Evolutionary conservation across 768 basidiomycete genomes (phyloP), one percentile per base, ranked within the genome.

Genomic region (Russula vinacea): DNA sequence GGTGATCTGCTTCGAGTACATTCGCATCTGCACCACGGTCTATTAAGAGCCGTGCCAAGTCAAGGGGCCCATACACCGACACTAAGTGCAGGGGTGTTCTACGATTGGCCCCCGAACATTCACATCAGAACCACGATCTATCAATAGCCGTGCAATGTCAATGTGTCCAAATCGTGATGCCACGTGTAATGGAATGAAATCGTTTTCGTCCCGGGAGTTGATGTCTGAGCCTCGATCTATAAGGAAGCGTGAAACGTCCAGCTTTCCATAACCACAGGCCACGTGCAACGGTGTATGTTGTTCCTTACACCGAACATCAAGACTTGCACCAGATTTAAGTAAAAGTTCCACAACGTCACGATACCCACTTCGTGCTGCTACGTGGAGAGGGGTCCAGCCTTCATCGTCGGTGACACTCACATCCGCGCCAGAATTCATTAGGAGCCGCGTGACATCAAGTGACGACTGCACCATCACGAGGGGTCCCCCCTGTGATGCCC

Each of bases 381-480:
- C 17, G 35, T 65, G 56, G n/a, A 65, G 33, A 2, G 64, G 52
- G 7, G 64, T 65, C 19, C 22, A 47, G 17, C 60, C 60, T 7
- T 62, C 7, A 4, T 42, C 13, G 22, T 65, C 56, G 0, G 26
- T n/a, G n/a, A 50, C 16, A 16, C 9, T 44, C 39, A 51, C 26
- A 5, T 45, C 29, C 16, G 62, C 62, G 1, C 49, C 13, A 39
- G n/a, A 32, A 6, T 57, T 22, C 6, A 44, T 2, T 1, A 57
- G 42, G n/a, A 22, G 52, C n/a, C 32, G 51, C 32, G 51, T 19
- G 10, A 33, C 19, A 19, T 35, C 33, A 11, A 53, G 33, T n/a
- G 13, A n/a, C 14, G 33, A 35, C 19, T 52, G 17, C 11, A 5
- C 1, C 33, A 14, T 22, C 5, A 35, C 33, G n/a, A 45, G 10